phyloP scores from a whole-genome alignment of 768 basidiomycete genomes.

The Tubosaeta brunneosetosa region DNA sequence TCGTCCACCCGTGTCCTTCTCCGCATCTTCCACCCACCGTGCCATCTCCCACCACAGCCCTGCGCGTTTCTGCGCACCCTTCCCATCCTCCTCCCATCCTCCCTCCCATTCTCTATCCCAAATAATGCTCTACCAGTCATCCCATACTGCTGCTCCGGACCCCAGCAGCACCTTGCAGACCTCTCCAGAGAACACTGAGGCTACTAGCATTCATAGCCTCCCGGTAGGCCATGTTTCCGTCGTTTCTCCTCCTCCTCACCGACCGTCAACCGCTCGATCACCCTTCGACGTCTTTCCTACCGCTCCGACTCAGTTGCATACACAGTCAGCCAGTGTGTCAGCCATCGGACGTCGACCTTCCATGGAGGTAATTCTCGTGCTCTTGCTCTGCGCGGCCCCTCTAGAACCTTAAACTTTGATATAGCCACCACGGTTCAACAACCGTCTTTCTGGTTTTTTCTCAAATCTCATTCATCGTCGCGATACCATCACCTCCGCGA shows the following conservation, averaged over 20 bases:
- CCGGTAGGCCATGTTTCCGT: slow-evolving; percentile 50
- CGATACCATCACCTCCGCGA: slow-evolving; percentile 37
- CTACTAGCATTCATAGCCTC: slow-evolving; percentile 56
- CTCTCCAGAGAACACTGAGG: slow-evolving; percentile 41
- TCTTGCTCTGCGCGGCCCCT: slow-evolving; percentile 2
- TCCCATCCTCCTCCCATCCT: background rate
- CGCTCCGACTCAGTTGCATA: background rate
- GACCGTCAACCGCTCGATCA: slow-evolving; percentile 33
- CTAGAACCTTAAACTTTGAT: slow-evolving; percentile 6
- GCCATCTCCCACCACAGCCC: slow-evolving; percentile 1
- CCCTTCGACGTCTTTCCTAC: slow-evolving; percentile 2
- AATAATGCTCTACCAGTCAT: slow-evolving; percentile 5
- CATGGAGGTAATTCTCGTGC: slow-evolving; percentile 46
- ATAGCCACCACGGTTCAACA: slow-evolving; percentile 55
- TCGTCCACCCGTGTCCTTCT: background rate
- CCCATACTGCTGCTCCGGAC: background rate
- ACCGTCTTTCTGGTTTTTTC: slow-evolving; percentile 82
- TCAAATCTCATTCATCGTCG: slow-evolving; percentile 72
- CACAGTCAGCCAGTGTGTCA: slow-evolving; percentile 14
- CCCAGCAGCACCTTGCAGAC: slow-evolving; percentile 10
- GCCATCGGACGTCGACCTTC: slow-evolving; percentile 45
- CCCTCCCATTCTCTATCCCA: background rate
- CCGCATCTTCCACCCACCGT: slow-evolving; percentile 5
- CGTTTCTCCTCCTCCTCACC: slow-evolving; percentile 31
- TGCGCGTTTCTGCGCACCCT: background rate